phyloP scores from a whole-genome alignment of 1,139 yeast species.

The Saccharomycopsis hybrid region DNA sequence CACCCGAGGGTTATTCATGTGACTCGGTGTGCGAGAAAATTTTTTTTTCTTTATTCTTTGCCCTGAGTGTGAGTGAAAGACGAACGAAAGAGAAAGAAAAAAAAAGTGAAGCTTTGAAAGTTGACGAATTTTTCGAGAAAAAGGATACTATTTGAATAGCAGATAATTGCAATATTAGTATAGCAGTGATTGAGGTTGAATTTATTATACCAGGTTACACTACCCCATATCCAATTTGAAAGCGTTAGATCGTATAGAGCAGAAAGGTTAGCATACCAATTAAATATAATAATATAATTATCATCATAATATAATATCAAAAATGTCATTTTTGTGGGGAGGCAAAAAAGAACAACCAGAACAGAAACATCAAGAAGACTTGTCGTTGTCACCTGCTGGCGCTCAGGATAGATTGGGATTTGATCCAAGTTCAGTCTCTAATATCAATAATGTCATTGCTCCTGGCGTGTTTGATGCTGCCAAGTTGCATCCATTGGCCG shows the following conservation, averaged over 20 bases:
- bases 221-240: neutral
- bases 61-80: too few relatives aligned
- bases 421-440: constrained; percentile 61
- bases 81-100: too few relatives aligned
- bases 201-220: neutral
- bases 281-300: neutral
- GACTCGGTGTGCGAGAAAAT: neutral
- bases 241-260: neutral
- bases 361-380: constrained; percentile 2
- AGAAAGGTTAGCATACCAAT: neutral
- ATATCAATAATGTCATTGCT: constrained; percentile 52
- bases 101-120: too few relatives aligned
- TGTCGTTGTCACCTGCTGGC: neutral
- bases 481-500: constrained; percentile 84
- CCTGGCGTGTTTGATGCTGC: constrained; percentile 59
- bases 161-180: neutral
- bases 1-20: neutral
- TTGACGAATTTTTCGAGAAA: neutral
- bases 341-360: neutral
- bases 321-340: constrained; percentile 22
- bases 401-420: constrained; percentile 41
- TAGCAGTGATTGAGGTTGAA: neutral
- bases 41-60: neutral
- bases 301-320: neutral
- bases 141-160: neutral